These are phyloP conservation scores for Escovopsis weberi DNA, from an alignment of 2,329 filamentous ascomycete genomes.

Conservation along the genomic window DNA sequence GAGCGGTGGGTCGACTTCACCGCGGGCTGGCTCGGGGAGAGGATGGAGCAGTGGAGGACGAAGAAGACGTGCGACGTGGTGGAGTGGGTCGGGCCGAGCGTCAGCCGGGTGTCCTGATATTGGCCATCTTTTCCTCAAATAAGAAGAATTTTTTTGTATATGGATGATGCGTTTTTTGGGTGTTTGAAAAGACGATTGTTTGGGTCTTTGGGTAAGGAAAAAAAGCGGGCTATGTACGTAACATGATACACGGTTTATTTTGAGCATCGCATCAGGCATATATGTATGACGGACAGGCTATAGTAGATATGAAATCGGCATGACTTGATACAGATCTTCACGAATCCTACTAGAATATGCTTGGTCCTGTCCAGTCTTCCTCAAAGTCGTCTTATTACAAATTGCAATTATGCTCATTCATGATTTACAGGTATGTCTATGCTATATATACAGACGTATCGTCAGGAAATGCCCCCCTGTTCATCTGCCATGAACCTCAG, in stretches of 20 bases:
- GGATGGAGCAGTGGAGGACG: slow-evolving; percentile 13
- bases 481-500: neutral
- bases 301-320: no score
- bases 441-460: neutral
- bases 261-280: no score
- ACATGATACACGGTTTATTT: no score
- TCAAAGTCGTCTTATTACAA: no score
- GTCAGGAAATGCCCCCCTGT: neutral
- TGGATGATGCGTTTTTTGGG: no score
- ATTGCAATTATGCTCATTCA: neutral
- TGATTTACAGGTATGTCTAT: neutral
- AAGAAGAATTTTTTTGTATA: neutral
- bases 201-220: no score
- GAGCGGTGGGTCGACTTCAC: slow-evolving; percentile 15
- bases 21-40: slow-evolving; percentile 15
- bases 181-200: no score
- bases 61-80: slow-evolving; percentile 14
- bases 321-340: no score
- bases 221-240: no score
- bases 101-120: slow-evolving; percentile 1
- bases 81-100: slow-evolving; percentile 19
- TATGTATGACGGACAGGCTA: no score
- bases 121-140: neutral
- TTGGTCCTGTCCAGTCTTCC: no score
- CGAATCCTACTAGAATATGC: no score